A percentile compares a stretch with the other conserved stretches of the same genome.
Evolutionary conservation across 2,329 filamentous ascomycete genomes (phyloP).

Genomic region (Sordariomycetes sp.): DNA sequence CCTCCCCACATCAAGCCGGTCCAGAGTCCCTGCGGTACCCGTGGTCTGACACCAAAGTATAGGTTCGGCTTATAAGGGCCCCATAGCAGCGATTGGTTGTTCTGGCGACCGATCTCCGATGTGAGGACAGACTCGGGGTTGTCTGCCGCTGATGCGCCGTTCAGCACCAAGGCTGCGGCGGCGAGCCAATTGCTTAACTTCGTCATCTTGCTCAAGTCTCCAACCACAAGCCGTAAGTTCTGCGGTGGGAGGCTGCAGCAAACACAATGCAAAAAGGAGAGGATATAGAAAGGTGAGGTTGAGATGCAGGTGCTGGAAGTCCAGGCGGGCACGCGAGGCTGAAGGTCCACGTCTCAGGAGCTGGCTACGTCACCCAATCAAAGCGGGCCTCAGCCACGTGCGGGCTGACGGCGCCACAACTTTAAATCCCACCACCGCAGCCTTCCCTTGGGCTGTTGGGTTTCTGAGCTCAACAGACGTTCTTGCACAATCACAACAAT

Average conservation of each 20-base stretch:
- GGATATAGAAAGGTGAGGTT: neutral
- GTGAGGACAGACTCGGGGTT: slow-evolving; percentile 29
- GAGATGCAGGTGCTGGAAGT: no score
- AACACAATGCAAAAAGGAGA: neutral
- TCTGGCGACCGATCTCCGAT: slow-evolving; percentile 38
- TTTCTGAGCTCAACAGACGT: neutral
- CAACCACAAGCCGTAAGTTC: no score
- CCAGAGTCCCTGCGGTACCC: slow-evolving; percentile 71
- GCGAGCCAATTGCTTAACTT: slow-evolving; percentile 18
- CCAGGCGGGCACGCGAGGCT: neutral
- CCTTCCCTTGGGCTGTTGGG: neutral
- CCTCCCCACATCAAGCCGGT: slow-evolving; percentile 84
- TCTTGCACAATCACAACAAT: slow-evolving; percentile 11
- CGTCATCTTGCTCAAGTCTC: slow-evolving; percentile 3
- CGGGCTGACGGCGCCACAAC: neutral
- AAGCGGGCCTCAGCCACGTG: no score
- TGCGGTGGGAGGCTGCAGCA: no score
- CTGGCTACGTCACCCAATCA: no score
- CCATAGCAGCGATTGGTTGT: slow-evolving; percentile 88
- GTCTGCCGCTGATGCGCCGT: slow-evolving; percentile 12
- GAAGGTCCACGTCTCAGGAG: no score
- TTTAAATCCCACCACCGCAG: slow-evolving; percentile 2
- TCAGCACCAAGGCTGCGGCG: slow-evolving; percentile 16
- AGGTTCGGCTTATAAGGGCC: slow-evolving; percentile 90
- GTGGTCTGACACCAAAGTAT: slow-evolving; percentile 84